Evolutionary conservation across 2,329 filamentous ascomycete genomes (phyloP).

Genomic region (Remersonia thermophila): DNA sequence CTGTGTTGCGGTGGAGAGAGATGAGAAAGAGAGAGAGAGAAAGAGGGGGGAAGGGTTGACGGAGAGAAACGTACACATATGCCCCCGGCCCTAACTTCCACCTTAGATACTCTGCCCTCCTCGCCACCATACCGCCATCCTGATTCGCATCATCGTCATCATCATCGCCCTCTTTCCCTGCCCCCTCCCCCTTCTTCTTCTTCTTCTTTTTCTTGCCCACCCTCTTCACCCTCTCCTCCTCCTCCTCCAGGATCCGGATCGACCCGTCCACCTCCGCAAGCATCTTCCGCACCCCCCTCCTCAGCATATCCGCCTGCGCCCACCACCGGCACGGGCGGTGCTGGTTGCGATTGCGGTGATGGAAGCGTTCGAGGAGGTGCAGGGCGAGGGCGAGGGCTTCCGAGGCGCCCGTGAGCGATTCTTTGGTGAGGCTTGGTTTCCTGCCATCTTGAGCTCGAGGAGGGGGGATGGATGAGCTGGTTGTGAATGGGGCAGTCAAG

Average conservation of each 20-base stretch:
- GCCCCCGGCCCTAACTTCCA: conserved; percentile 28
- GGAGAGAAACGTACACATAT: conserved; percentile 29
- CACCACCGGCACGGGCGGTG: conserved; percentile 77
- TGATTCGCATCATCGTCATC: too few relatives aligned
- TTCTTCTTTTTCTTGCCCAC: conserved; percentile 7
- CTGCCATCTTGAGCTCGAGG: too few relatives aligned
- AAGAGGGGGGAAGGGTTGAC: background rate
- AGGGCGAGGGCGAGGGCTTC: conserved; percentile 27
- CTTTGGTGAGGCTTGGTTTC: too few relatives aligned
- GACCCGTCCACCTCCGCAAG: conserved; percentile 16
- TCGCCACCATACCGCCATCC: conserved; percentile 5
- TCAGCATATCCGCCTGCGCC: conserved; percentile 56
- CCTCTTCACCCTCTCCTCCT: background rate
- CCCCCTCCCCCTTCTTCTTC: background rate
- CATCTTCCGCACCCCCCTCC: conserved; percentile 51
- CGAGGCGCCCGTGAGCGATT: conserved; percentile 2
- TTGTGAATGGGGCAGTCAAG: too few relatives aligned
- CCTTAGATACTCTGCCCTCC: conserved; percentile 28
- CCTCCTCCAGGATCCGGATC: conserved; percentile 4
- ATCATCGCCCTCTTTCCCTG: conserved; percentile 1
- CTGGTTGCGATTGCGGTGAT: conserved; percentile 84
- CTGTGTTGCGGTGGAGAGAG: background rate
- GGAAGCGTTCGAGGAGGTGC: conserved; percentile 56
- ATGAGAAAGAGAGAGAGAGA: background rate
- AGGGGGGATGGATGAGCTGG: too few relatives aligned